Conservation (phyloP, 2,329 filamentous ascomycete genomes). For the Cladophialophora bantiana region DNA sequence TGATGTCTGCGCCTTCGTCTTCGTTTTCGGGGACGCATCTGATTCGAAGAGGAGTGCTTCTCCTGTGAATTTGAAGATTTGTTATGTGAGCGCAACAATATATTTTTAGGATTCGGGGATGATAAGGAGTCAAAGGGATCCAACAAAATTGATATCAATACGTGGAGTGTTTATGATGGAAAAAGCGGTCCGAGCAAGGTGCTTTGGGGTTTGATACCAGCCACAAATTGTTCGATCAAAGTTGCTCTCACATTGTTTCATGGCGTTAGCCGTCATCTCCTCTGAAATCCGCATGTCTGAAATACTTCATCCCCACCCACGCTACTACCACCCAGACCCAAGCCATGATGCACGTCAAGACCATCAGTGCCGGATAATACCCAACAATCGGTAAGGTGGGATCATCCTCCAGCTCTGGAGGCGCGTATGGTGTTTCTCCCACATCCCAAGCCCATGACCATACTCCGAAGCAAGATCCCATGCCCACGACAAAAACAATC, state of each 20-base stretch:
- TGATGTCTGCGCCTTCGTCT: neutral
- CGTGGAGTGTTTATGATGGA: neutral
- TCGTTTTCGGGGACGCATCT: neutral
- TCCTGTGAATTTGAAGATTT: neutral
- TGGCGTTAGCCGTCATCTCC: slow-evolving; percentile 56
- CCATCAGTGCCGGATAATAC: slow-evolving; percentile 94
- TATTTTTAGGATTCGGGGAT: neutral
- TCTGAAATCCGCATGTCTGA: slow-evolving; percentile 92
- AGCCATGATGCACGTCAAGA: slow-evolving; percentile 92
- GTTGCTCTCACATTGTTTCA: neutral
- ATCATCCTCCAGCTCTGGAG: slow-evolving; percentile 93
- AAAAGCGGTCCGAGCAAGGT: slow-evolving; percentile 8
- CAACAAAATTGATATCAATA: neutral
- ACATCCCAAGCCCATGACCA: slow-evolving; percentile 99
- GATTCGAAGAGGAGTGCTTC: neutral
- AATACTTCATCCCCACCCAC: slow-evolving; percentile 99
- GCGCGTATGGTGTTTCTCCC: slow-evolving; percentile 92
- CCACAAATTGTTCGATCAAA: neutral
- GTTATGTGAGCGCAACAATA: neutral
- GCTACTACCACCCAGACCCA: slow-evolving; percentile 99
- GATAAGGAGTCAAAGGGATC: neutral
- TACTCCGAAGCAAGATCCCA: slow-evolving; percentile 92
- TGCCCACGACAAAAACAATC: slow-evolving; percentile 94
- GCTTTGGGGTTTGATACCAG: slow-evolving; percentile 8
- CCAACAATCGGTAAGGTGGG: slow-evolving; percentile 92